Evolutionary conservation across 306 rosid species (phyloP).

Genomic region (Sicyos edulis): DNA sequence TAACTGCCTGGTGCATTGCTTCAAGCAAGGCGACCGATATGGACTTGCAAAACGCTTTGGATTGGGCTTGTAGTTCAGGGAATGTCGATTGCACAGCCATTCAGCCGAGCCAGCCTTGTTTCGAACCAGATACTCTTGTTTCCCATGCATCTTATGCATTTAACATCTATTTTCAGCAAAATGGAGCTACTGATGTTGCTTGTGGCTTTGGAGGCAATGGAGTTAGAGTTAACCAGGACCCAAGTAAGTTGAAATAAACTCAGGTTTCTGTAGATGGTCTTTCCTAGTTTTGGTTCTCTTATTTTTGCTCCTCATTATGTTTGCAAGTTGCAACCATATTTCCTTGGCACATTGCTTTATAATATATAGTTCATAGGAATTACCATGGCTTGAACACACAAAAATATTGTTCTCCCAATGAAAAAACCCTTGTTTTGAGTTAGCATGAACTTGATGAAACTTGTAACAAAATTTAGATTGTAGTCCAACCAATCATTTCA

Average conservation of each 20-base stretch:
- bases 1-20: constrained; percentile 88
- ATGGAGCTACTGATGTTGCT: constrained; percentile 86
- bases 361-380: no score
- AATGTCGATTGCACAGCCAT: constrained; percentile 87
- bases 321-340: no score
- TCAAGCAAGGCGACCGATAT: constrained; percentile 70
- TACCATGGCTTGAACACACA: no score
- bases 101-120: constrained; percentile 98
- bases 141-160: constrained; percentile 92
- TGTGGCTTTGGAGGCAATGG: constrained; percentile 92
- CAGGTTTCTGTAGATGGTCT: neutral
- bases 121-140: constrained; percentile 69
- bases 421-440: neutral
- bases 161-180: constrained; percentile 83
- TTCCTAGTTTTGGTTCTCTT: neutral
- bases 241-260: constrained; percentile 48
- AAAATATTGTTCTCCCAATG: no score
- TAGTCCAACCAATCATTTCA: neutral
- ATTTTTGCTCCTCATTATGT: neutral
- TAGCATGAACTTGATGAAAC: no score
- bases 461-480: no score
- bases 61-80: constrained; percentile 98
- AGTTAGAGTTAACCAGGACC: constrained; percentile 74
- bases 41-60: constrained; percentile 84
- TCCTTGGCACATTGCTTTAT: neutral